A percentile compares a stretch with the other conserved stretches of the same genome.
phyloP scores from a whole-genome alignment of 2,329 filamentous ascomycete species.

The Fusarium floridanum region DNA sequence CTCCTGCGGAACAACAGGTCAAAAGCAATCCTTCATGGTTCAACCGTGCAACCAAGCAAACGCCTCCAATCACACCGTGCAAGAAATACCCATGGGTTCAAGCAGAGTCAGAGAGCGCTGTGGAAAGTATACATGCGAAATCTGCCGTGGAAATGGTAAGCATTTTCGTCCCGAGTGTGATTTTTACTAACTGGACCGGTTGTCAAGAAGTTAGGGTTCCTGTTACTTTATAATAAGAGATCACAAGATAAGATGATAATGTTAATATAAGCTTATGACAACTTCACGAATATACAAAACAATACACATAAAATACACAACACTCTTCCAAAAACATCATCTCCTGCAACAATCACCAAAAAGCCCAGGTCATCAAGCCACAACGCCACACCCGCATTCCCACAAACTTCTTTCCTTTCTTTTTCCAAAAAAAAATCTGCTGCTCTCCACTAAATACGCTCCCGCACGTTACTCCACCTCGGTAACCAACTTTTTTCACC shows the following conservation, averaged over 20 bases:
- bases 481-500: conserved; percentile 20
- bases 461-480: conserved; percentile 32
- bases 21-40: not conserved
- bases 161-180: not conserved
- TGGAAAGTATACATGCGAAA: not conserved
- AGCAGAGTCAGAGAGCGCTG: not conserved
- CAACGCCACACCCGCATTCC: conserved; percentile 24
- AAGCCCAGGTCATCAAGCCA: conserved; percentile 13
- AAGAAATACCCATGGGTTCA: not conserved
- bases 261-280: not conserved
- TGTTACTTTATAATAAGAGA: not conserved
- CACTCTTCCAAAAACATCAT: not conserved
- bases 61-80: not conserved
- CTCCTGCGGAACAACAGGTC: not conserved
- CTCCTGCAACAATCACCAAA: not conserved
- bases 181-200: not conserved
- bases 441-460: conserved; percentile 34
- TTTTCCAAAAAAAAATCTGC: not conserved
- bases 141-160: not conserved
- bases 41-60: not conserved
- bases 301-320: not conserved
- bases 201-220: not conserved
- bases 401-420: not conserved
- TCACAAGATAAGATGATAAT: not conserved
- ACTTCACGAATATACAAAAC: not conserved